A percentile compares a stretch with the other conserved stretches of the same genome.
These are phyloP conservation scores for Crotalaria pallida DNA, from an alignment of 306 rosid species.

Conservation along the genomic window DNA sequence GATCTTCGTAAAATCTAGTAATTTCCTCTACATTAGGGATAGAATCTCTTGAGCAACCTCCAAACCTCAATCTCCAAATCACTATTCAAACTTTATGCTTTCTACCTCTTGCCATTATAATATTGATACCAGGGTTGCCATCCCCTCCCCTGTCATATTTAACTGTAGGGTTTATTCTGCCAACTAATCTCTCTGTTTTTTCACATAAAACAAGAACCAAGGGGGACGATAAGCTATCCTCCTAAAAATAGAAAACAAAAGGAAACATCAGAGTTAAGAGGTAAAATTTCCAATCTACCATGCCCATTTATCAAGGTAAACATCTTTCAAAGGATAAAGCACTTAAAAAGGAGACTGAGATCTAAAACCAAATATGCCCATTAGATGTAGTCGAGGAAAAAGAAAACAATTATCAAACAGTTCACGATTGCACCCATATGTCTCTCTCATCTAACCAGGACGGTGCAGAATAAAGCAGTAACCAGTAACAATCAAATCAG, in stretches of 20 bases:
- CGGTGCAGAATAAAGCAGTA: neutral
- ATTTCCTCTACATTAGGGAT: neutral
- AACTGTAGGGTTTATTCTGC: neutral
- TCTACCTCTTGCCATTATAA: neutral
- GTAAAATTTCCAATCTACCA: neutral
- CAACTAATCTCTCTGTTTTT: neutral
- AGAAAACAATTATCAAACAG: constrained; percentile 10
- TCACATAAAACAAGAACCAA: neutral
- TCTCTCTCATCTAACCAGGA: neutral
- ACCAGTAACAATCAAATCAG: constrained; percentile 20
- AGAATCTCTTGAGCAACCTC: neutral
- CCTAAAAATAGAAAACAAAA: neutral
- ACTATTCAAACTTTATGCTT: neutral
- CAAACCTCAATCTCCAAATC: neutral
- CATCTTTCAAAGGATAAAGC: neutral
- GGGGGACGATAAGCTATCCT: neutral
- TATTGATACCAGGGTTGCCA: neutral
- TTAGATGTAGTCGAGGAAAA: neutral
- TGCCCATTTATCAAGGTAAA: neutral
- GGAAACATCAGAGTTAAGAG: neutral
- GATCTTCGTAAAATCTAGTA: neutral
- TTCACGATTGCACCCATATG: constrained; percentile 5
- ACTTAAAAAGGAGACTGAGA: neutral
- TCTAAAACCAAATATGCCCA: neutral
- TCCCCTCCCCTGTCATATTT: neutral